Base-by-base conservation (phyloP, 768 basidiomycete genomes). In the Russula sp. region DNA sequence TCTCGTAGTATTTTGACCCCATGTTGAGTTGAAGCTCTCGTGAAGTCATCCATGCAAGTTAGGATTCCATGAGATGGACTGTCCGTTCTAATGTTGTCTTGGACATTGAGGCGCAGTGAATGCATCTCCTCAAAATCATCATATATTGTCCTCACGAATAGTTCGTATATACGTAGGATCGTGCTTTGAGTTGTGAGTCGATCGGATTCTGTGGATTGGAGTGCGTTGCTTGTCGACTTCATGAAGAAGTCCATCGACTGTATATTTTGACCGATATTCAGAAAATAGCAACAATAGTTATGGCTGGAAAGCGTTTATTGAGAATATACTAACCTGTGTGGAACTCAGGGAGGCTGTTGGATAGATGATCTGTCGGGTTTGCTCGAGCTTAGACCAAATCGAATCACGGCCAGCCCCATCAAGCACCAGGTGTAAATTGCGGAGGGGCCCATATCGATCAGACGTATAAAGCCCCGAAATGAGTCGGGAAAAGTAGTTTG, bases 231-330 rank as follows among this genome's bases (percentile, higher is more conserved):
- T 34, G 52, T 43, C 25, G 55, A 50, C 46, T 59, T 67, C 59
- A 62, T 56, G 55, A 65, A 62, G 38, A 62, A 65, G 49, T 63
- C 64, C 63, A 68, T 63, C 43, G 67, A 45, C 67, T 67, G 47
- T 52, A 53, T 52, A 59, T 58, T 56, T 42, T 43, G 18, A 47
- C 22, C 20, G n/a, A 41, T 35, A 52, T 63, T 67, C 48, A 67
- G 64, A 58, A 67, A n/a, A 16, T 46, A 39, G 53, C 14, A 13
- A 61, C 18, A 41, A 39, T 54, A 35, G 8, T 10, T 5, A 64
- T 60, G 16, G 20, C 59, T 32, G 14, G 42, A 34, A 18, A 25
- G 39, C 25, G 32, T n/a, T 22, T 42, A 47, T 9, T 9, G 25
- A 41, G 34, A 36, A 18, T 18, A 41, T 18, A 70, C 70, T 69